Conservation (phyloP, 306 rosid species). For the Mimosa pudica region DNA sequence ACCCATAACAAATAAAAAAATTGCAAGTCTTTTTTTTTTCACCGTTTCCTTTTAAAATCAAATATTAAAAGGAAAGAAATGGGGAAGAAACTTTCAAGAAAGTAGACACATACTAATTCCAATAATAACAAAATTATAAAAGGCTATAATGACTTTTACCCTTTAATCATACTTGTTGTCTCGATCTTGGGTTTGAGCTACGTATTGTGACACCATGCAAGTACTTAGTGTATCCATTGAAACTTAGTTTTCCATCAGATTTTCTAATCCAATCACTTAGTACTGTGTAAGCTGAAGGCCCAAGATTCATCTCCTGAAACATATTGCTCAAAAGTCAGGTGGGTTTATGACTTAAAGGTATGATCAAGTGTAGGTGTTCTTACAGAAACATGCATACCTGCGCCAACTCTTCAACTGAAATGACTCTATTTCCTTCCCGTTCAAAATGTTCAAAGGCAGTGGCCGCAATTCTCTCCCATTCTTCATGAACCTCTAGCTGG, state of each 20-base stretch:
- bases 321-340: conserved; percentile 24
- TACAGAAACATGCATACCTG: conserved; percentile 56
- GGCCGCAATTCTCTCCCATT: conserved; percentile 82
- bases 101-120: conserved; percentile 44
- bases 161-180: conserved; percentile 42
- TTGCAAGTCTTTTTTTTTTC: conserved; percentile 27
- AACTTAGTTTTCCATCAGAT: conserved; percentile 85
- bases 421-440: conserved; percentile 70
- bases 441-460: conserved; percentile 76
- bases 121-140: conserved; percentile 25
- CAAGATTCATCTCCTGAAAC: conserved; percentile 87
- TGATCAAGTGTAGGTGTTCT: neutral
- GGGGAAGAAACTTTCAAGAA: conserved; percentile 4
- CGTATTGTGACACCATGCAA: conserved; percentile 90
- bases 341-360: conserved; percentile 2
- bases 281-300: conserved; percentile 68
- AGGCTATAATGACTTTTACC: conserved; percentile 12
- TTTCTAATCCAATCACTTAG: conserved; percentile 86
- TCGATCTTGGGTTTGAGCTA: conserved; percentile 65
- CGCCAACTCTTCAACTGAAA: conserved; percentile 85
- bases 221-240: conserved; percentile 80
- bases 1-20: conserved; percentile 32
- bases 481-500: conserved; percentile 85
- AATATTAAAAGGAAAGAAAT: neutral
- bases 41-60: conserved; percentile 41